Base-by-base conservation (phyloP, 139 green algal genomes). In the Picochlorum sp. region DNA sequence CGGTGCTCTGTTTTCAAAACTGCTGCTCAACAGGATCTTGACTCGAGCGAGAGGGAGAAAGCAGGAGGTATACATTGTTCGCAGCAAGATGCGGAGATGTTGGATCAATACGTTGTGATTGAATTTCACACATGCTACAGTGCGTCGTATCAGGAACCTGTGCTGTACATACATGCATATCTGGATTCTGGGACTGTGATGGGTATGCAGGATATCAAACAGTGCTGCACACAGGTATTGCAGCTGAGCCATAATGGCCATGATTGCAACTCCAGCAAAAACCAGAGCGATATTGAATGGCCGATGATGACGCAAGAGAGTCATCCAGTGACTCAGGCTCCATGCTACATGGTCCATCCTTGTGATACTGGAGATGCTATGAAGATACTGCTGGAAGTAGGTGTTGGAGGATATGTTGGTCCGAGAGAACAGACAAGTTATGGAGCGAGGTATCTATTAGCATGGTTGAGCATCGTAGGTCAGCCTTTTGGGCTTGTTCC, bases 301-400 rank as follows among this genome's bases (percentile, higher is more conserved):
- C n/a, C n/a, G n/a, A 59, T 54, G 10, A 33, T 69, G 7, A 57
- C 35, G 8, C 49, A 50, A 10, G 52, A 69, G 39, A 57, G 65
- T 13, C 72, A 79, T 36, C 69, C 63, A 1, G 30, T 71, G 2
- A 44, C 72, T 20, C 14, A 29, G 3, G 12, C 22, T 12, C 72
- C 72, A 3, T 67, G 39, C 40, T 32, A 68, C 26, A 59, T 64
- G 53, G 30, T 75, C 37, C 72, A 80, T 45, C 72, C 72, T 9
- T 80, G 72, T 44, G 53, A 68, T 32, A 79, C 69, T 3, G 59
- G 31, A 6, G 58, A 68, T 9, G 25, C 70, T 26, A 64, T 80
- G 47, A 1, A 20, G 7, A 18, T 2, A 5, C 8, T 53, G 7
- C 12, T 53, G 35, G 35, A 41, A 41, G 9, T 20, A 20, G 47